Percentiles rank a stretch among this genome's conserved stretches.
Evolutionary conservation across 2,329 filamentous ascomycete genomes (phyloP).

Genomic region (Mycocentrospora acerina): DNA sequence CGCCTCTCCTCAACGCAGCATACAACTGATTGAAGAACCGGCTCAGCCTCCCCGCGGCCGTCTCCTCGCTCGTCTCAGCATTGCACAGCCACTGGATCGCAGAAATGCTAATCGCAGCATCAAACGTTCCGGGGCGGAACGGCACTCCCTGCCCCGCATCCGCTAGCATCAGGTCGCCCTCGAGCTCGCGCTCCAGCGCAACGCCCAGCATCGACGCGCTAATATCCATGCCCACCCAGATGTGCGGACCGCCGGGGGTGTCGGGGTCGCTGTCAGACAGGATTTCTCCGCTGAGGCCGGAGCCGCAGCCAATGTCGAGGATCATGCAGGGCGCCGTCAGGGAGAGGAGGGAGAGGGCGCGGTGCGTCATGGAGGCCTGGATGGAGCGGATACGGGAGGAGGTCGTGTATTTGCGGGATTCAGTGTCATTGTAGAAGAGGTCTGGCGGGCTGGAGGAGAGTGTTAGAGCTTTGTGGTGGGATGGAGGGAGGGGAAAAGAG

Average conservation of each 20-base stretch:
- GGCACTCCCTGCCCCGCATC: conserved; percentile 96
- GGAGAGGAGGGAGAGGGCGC: conserved; percentile 87
- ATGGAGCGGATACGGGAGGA: conserved; percentile 94
- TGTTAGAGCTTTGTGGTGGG: conserved; percentile 14
- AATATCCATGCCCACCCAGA: conserved; percentile 97
- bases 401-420: conserved; percentile 97
- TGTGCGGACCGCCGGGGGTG: conserved; percentile 72
- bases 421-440: conserved; percentile 94
- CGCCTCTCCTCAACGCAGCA: conserved; percentile 77
- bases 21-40: conserved; percentile 95
- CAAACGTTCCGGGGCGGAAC: conserved; percentile 88
- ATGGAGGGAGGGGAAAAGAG: conserved; percentile 8
- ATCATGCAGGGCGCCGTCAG: conserved; percentile 79
- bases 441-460: conserved; percentile 73
- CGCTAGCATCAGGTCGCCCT: conserved; percentile 89
- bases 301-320: conserved; percentile 95
- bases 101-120: conserved; percentile 91
- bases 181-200: conserved; percentile 85
- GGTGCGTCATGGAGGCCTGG: conserved; percentile 90
- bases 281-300: conserved; percentile 91
- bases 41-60: conserved; percentile 71
- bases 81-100: conserved; percentile 99
- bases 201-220: conserved; percentile 95
- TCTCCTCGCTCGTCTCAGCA: conserved; percentile 84
- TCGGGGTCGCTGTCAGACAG: conserved; percentile 69